Evolutionary conservation across 306 rosid species (phyloP).

Genomic region (Rosa lucieae): DNA sequence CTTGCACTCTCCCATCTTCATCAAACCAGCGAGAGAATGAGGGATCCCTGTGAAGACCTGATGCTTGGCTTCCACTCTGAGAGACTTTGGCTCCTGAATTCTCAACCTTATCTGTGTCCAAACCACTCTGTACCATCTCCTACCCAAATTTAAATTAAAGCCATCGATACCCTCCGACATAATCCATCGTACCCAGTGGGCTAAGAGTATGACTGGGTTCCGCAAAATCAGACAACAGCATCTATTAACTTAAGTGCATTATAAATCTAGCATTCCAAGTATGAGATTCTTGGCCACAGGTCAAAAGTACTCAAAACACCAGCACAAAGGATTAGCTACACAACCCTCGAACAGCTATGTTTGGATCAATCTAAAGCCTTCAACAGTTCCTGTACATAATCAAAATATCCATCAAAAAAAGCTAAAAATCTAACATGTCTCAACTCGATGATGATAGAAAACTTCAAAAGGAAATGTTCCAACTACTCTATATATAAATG

Average conservation of each 20-base stretch:
- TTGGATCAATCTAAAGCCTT: constrained; percentile 27
- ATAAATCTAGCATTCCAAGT: constrained; percentile 23
- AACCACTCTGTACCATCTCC: constrained; percentile 65
- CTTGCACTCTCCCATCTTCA: constrained; percentile 46
- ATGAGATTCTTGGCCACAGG: constrained; percentile 15
- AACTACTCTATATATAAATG: neutral
- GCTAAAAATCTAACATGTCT: constrained; percentile 1
- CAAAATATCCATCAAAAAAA: constrained; percentile 19
- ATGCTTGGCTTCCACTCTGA: constrained; percentile 38
- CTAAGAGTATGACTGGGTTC: constrained; percentile 24
- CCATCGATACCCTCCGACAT: constrained; percentile 35
- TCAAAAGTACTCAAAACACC: constrained; percentile 16
- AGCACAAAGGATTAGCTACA: constrained; percentile 16
- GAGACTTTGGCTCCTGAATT: constrained; percentile 24
- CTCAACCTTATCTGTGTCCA: constrained; percentile 41
- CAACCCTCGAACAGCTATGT: constrained; percentile 17
- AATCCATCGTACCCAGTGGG: constrained; percentile 27
- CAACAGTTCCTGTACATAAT: constrained; percentile 29
- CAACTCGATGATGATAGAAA: neutral
- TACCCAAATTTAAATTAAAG: constrained; percentile 30
- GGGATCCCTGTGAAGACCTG: constrained; percentile 53
- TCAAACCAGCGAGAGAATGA: constrained; percentile 76
- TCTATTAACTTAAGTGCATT: constrained; percentile 22
- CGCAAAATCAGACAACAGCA: constrained; percentile 27
- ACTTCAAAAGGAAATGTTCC: neutral